Base-by-base conservation (phyloP, 2,329 filamentous ascomycete genomes). In the Botrytis porri region DNA sequence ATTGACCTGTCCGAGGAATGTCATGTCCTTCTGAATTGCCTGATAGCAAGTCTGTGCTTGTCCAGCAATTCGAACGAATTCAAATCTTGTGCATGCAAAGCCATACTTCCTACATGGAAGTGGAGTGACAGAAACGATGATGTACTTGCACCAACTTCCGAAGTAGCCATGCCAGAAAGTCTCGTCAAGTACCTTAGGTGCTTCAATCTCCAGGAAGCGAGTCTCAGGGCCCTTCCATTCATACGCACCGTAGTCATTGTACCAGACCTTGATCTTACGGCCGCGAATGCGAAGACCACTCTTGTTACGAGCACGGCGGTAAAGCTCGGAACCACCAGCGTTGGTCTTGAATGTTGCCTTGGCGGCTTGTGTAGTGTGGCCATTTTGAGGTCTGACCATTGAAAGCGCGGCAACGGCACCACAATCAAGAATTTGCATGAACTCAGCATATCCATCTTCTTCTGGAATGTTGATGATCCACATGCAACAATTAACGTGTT, bases 381-480 rank as follows among this genome's bases (percentile, higher is more conserved):
- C 57, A 22, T n/a, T 37, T 14, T 67, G 48, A 4, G 70, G 62
- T 9, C 14, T 16, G 22, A 66, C 29, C 51, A 72, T 39, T 2
- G 59, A 45, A 25, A 72, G 48, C 5, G 70, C 70, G 16, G 63
- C 62, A 8, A 72, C 32, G 5, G 62, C 48, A 18, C 70, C 70
- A 25, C 48, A 67, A 2, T 67, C 51, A 7, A 72, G 59, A 3
- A 54, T 29, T 2, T 39, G 51, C 39, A 72, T 67, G 22, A 79
- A 64, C 10, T 77, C 73, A 2, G 22, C 62, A 22, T 74, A 59
- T 1, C 57, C 64, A 3, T 73, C 45, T 1, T 51, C 57, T 10
- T 41, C 32, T 1, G 78, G 77, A 20, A 79, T 74, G 16, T 75
- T 70, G 10, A 73, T 76, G 4, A 80, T 45, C 67, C 73, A 79